A percentile compares a stretch with the other conserved stretches of the same genome.
Evolutionary conservation across 2,329 filamentous ascomycete species (phyloP).

Genomic region (Herpotrichia juniperi): DNA sequence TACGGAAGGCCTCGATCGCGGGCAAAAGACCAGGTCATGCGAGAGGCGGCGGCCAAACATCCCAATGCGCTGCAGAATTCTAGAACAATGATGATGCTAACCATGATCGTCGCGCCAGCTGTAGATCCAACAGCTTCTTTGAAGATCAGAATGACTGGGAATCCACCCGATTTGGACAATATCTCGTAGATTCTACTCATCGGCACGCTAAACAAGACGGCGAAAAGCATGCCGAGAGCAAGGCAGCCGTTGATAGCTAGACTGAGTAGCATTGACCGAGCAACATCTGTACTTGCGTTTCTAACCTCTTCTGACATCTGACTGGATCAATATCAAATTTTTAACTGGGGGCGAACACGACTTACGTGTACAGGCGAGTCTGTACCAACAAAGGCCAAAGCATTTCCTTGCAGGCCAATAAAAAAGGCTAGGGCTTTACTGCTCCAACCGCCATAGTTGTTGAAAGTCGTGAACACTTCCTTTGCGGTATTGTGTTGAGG

Average conservation of each 20-base stretch:
- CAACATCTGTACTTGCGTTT: conserved; percentile 44
- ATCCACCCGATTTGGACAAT: conserved; percentile 13
- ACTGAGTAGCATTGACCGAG: conserved; percentile 52
- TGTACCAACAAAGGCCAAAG: conserved; percentile 46
- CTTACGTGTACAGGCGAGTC: conserved; percentile 47
- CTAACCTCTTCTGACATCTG: conserved; percentile 49
- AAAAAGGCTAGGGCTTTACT: conserved; percentile 53
- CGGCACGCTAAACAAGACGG: conserved; percentile 48
- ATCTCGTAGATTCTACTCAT: conserved; percentile 27
- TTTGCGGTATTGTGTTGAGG: conserved; percentile 47
- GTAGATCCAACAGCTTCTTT: conserved; percentile 34
- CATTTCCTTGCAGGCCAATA: conserved; percentile 49
- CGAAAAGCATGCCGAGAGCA: conserved; percentile 49
- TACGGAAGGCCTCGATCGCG: conserved; percentile 52
- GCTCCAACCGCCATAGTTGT: conserved; percentile 54
- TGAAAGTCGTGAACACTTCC: conserved; percentile 54
- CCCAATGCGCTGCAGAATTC: conserved; percentile 51
- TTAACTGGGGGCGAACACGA: not conserved
- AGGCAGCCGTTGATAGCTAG: conserved; percentile 49
- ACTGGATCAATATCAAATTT: conserved; percentile 8
- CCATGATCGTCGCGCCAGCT: conserved; percentile 56
- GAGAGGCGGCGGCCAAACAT: conserved; percentile 49
- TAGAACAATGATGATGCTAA: conserved; percentile 48
- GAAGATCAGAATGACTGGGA: conserved; percentile 61
- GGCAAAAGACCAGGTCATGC: conserved; percentile 53